A percentile compares a stretch with the other conserved stretches of the same genome.
phyloP scores from a whole-genome alignment of 1,284 basidiomycete species.

The Tylopilus sp. region DNA sequence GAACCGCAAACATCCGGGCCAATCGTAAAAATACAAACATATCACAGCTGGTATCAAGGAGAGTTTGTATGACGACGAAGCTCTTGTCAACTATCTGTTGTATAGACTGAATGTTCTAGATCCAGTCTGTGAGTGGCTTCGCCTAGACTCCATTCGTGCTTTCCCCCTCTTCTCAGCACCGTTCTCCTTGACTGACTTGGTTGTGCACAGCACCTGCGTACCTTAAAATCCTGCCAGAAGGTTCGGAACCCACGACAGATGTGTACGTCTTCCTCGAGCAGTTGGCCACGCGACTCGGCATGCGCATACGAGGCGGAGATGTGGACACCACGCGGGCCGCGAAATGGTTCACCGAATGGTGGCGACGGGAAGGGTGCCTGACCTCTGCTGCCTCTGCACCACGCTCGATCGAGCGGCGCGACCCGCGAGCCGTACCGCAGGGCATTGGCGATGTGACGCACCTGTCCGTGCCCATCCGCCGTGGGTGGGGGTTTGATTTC shows the following conservation, averaged over 20 bases:
- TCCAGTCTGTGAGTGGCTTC: conserved; percentile 52
- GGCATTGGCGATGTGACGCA: not conserved
- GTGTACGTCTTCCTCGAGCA: conserved; percentile 60
- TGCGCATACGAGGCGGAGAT: conserved; percentile 72
- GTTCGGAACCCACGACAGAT: conserved; percentile 53
- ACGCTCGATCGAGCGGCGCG: conserved; percentile 21
- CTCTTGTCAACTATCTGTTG: conserved; percentile 83
- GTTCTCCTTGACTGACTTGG: not conserved
- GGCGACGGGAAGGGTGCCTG: conserved; percentile 71
- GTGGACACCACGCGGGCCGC: conserved; percentile 68
- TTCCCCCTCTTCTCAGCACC: conserved; percentile 2
- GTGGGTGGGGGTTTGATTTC: conserved; percentile 79
- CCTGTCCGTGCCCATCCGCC: conserved; percentile 23
- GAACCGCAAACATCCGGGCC: not conserved
- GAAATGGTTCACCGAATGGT: conserved; percentile 78
- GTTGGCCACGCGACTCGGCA: conserved; percentile 73
- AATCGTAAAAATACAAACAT: conserved; percentile 10
- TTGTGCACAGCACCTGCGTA: conserved; percentile 57
- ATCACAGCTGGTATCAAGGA: conserved; percentile 88
- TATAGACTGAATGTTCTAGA: conserved; percentile 80
- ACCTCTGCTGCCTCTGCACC: conserved; percentile 37
- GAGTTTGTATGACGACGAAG: conserved; percentile 81
- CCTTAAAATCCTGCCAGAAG: conserved; percentile 53
- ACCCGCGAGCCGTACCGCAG: not conserved
- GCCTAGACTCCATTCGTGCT: conserved; percentile 5